A percentile compares a stretch with the other conserved stretches of the same genome.
phyloP scores from a whole-genome alignment of 176 grass and related monocot genomes.

The sorghum (Sorghum bicolor) region DNA sequence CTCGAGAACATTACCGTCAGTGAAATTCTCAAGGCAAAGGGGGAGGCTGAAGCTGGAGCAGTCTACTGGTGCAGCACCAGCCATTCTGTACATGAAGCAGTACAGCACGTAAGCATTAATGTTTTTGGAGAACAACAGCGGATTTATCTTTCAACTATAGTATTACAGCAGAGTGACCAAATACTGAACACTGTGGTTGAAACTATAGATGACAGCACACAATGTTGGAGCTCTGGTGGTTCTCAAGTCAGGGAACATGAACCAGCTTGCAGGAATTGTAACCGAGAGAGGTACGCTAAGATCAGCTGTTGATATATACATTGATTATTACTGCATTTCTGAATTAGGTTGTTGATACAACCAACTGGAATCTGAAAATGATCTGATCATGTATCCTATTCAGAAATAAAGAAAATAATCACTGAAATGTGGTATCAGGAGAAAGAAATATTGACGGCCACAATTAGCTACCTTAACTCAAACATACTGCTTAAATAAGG shows the following conservation, averaged over 20 bases:
- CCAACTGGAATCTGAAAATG: not conserved
- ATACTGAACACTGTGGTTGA: not conserved
- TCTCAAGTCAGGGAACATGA: constrained; percentile 71
- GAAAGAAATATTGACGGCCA: not conserved
- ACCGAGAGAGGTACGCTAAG: constrained; percentile 75
- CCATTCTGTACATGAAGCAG: constrained; percentile 62
- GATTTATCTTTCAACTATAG: not conserved
- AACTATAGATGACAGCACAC: constrained; percentile 73
- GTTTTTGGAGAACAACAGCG: not conserved
- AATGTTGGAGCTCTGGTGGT: constrained; percentile 89
- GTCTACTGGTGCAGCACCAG: constrained; percentile 71
- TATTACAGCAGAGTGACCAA: not conserved
- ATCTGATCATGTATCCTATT: not conserved
- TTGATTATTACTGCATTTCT: no score
- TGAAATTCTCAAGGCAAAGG: constrained; percentile 71
- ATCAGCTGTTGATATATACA: not conserved
- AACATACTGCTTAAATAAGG: not conserved
- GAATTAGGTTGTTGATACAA: not conserved
- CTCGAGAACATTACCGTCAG: constrained; percentile 84
- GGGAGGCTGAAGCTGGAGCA: constrained; percentile 46
- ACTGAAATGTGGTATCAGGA: not conserved
- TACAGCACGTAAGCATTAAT: constrained; percentile 50
- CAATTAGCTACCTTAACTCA: not conserved
- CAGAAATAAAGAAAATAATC: not conserved
- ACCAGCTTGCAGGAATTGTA: constrained; percentile 72